Base-by-base conservation (phyloP, 1,284 basidiomycete species). In the Abortiporus biennis region DNA sequence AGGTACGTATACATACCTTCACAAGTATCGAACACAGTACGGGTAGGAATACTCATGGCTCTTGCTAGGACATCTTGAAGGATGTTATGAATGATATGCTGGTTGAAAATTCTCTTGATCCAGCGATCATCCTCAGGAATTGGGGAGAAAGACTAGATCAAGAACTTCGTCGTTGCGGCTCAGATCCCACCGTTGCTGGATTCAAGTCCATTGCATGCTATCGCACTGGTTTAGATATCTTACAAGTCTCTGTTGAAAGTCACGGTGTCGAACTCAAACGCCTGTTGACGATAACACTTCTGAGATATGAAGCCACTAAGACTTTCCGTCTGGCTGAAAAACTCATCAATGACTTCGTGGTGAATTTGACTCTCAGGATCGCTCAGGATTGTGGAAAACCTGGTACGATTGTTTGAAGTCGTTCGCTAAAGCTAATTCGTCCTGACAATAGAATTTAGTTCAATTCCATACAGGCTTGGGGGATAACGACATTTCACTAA, bases 401-500 rank as follows among this genome's bases (percentile, higher is more conserved):
- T 38, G 74, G 84, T 82, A 53, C 20, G 58, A n/a, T 33, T 22
- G 2, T 17, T 19, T 6, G 20, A 27, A 47, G 39, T 23, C 9
- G 45, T 51, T 9, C 25, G 6, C 6, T 19, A 15, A 16, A 34
- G 20, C 17, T 19, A 12, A 12, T 34, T 19, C 3, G 31, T 2
- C 24, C n/a, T 3, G 3, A 30, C 30, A 15, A 1, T 25, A 3
- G 6, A 21, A 20, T 38, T 17, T 44, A 85, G 85, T 88, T 6
- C 85, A 88, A 63, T 89, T 89, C 58, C 85, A 88, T 54, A 87
- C 83, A 4, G 85, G 85, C 19, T 66, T 88, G 1, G 86, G 85
- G 4, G 85, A 89, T 54, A 77, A 71, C 44, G 82, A 87, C 46
- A 73, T 89, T 36, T 67, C 59, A n/a, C 64, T 87, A 20, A 51